Evolutionary conservation across 1,139 yeast species (phyloP).

Genomic region (Tardiomyces depauwii): DNA sequence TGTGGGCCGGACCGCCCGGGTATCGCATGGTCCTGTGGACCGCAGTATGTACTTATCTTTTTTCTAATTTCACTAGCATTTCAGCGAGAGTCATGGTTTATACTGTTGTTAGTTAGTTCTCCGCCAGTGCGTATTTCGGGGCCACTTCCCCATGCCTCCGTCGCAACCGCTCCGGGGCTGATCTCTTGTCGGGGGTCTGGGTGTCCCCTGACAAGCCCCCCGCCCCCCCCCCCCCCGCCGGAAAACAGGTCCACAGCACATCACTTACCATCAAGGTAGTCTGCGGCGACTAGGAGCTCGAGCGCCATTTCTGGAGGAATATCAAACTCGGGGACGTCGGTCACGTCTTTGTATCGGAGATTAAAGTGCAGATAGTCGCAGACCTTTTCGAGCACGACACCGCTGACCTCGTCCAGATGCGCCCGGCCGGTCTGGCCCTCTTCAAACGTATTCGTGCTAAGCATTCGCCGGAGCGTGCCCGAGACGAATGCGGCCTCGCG

Average conservation of each 20-base stretch:
- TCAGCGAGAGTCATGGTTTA: too few relatives aligned
- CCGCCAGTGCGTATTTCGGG: too few relatives aligned
- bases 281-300: conserved; percentile 86
- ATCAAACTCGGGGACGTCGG: conserved; percentile 70
- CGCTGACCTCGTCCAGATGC: conserved; percentile 50
- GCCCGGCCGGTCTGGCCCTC: conserved; percentile 42
- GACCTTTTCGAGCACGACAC: conserved; percentile 63
- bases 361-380: conserved; percentile 81
- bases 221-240: neutral
- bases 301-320: conserved; percentile 92
- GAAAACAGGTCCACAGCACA: conserved; percentile 9
- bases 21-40: too few relatives aligned
- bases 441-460: conserved; percentile 33
- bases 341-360: conserved; percentile 51
- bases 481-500: conserved; percentile 78
- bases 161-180: too few relatives aligned
- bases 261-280: conserved; percentile 51
- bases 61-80: too few relatives aligned
- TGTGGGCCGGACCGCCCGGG: too few relatives aligned
- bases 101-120: too few relatives aligned
- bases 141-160: too few relatives aligned
- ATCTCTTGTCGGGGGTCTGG: too few relatives aligned
- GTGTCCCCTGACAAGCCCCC: too few relatives aligned
- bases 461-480: conserved; percentile 64
- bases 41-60: too few relatives aligned